Evolutionary conservation across 2,329 filamentous ascomycete species (phyloP).

Genomic region (Penicillium sp.): DNA sequence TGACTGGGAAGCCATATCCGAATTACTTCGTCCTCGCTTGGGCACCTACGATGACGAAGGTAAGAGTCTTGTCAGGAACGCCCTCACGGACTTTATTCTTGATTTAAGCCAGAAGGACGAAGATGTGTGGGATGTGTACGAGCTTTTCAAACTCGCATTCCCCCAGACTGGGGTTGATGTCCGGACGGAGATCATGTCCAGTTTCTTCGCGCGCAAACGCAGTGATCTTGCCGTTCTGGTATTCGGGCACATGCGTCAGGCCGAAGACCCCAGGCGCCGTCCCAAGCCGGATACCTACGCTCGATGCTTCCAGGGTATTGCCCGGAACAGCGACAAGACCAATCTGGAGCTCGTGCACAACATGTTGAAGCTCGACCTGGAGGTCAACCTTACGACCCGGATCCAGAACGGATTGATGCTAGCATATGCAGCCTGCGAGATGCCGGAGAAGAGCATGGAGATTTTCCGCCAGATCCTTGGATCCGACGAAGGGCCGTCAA

Average conservation of each 20-base stretch:
- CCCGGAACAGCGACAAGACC: slow-evolving; percentile 57
- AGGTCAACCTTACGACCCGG: slow-evolving; percentile 70
- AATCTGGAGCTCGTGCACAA: slow-evolving; percentile 78
- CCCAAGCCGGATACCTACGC: slow-evolving; percentile 75
- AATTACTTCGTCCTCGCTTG: slow-evolving; percentile 70
- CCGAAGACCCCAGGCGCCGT: slow-evolving; percentile 60
- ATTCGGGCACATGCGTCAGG: slow-evolving; percentile 91
- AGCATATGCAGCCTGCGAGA: slow-evolving; percentile 70
- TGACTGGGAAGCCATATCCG: slow-evolving; percentile 75
- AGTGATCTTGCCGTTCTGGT: slow-evolving; percentile 82
- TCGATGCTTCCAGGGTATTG: slow-evolving; percentile 72
- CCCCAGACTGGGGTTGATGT: slow-evolving; percentile 62
- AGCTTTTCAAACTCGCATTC: slow-evolving; percentile 58
- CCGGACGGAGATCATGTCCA: slow-evolving; percentile 72
- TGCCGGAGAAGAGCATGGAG: slow-evolving; percentile 65
- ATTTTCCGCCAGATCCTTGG: slow-evolving; percentile 84
- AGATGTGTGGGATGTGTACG: slow-evolving; percentile 61
- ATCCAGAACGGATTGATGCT: slow-evolving; percentile 85
- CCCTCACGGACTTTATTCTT: slow-evolving; percentile 66
- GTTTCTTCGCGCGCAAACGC: slow-evolving; percentile 74
- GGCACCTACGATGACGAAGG: slow-evolving; percentile 51
- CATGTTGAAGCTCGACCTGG: slow-evolving; percentile 89
- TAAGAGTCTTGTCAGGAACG: slow-evolving; percentile 63
- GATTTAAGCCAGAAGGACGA: slow-evolving; percentile 61
- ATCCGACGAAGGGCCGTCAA: slow-evolving; percentile 80